These are phyloP conservation scores for Themeda triandra DNA, from an alignment of 176 grass and related monocot species.

Conservation along the genomic window DNA sequence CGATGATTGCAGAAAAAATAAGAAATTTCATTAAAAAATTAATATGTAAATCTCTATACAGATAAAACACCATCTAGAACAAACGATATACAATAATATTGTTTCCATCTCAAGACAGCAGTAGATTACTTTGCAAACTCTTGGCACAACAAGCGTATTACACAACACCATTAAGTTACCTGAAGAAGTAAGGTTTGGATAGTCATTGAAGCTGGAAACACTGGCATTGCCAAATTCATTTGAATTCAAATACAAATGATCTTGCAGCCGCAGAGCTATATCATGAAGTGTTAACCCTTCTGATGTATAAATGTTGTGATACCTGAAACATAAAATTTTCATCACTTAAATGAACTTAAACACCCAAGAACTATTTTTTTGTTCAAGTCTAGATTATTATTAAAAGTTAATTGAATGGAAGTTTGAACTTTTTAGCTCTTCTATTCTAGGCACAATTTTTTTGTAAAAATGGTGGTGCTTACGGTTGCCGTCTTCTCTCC, in stretches of 20 bases:
- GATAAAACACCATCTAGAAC: neutral
- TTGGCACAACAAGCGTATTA: neutral
- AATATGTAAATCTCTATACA: neutral
- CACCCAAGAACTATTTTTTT: slow-evolving; percentile 18
- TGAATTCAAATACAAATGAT: slow-evolving; percentile 38
- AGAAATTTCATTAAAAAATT: neutral
- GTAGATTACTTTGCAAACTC: neutral
- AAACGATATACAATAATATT: neutral
- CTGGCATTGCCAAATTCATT: slow-evolving; percentile 23
- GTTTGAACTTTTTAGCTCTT: neutral
- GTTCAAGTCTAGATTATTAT: neutral
- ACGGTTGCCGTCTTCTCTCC: slow-evolving; percentile 64
- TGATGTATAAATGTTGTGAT: slow-evolving; percentile 68
- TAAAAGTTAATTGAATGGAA: neutral
- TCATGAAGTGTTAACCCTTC: slow-evolving; percentile 77
- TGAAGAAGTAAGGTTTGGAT: slow-evolving; percentile 40
- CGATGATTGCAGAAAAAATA: slow-evolving; percentile 12
- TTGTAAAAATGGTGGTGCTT: slow-evolving; percentile 30
- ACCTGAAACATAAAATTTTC: slow-evolving; percentile 43
- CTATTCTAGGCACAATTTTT: neutral
- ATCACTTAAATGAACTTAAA: slow-evolving; percentile 21
- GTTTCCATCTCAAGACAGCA: neutral
- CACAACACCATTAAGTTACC: slow-evolving; percentile 22
- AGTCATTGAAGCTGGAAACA: slow-evolving; percentile 32
- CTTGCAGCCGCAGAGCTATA: slow-evolving; percentile 50